Percentiles rank a stretch among this genome's conserved stretches.
Evolutionary conservation across 306 rosid species (phyloP).

Genomic region (Trifolium subterraneum): DNA sequence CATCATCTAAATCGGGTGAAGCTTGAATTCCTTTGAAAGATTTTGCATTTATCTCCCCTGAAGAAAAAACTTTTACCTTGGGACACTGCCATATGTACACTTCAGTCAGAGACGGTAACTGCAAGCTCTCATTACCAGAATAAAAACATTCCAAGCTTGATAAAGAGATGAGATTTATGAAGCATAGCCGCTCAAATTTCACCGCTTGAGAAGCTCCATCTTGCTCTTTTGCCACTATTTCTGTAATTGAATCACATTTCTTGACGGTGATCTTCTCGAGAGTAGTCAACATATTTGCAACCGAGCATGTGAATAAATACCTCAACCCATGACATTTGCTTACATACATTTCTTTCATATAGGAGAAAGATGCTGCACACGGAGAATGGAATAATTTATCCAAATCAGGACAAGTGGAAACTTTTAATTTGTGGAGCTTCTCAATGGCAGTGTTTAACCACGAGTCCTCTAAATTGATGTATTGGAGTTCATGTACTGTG

Average conservation of each 20-base stretch:
- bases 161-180: not conserved
- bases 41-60: not conserved
- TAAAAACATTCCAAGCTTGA: constrained; percentile 18
- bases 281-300: not conserved
- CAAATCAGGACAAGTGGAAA: not conserved
- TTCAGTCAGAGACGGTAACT: constrained; percentile 18
- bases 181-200: not conserved
- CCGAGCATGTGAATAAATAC: constrained; percentile 26
- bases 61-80: constrained; percentile 19
- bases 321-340: not conserved
- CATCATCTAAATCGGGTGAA: not conserved
- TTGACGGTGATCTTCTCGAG: not conserved
- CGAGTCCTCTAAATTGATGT: not conserved
- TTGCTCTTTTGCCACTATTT: not conserved
- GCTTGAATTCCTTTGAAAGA: constrained; percentile 19
- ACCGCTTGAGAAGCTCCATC: not conserved
- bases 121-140: constrained; percentile 2
- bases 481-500: not conserved
- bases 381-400: not conserved
- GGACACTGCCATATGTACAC: constrained; percentile 24
- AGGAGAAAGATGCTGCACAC: not conserved
- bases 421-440: not conserved
- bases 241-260: not conserved
- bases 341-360: not conserved
- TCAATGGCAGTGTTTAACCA: not conserved